Evolutionary conservation across 176 grass and related monocot genomes (phyloP).

Genomic region (Phoenix dactylifera): DNA sequence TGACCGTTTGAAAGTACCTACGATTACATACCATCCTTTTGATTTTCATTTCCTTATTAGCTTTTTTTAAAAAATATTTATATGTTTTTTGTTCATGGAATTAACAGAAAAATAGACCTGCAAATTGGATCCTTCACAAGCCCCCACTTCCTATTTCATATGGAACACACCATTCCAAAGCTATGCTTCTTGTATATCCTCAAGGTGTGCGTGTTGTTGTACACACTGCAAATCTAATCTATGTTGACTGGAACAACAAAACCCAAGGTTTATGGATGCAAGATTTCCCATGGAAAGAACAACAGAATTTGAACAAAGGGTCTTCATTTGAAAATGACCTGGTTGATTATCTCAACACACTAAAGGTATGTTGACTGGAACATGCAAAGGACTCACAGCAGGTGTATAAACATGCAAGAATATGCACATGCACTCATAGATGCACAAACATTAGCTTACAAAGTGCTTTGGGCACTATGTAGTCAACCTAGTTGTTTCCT

Average conservation of each 20-base stretch:
- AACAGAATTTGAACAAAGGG: constrained; percentile 28
- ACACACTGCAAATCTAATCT: constrained; percentile 92
- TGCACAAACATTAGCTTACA: too few relatives aligned
- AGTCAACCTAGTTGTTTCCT: too few relatives aligned
- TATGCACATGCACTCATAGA: too few relatives aligned
- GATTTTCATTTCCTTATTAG: constrained; percentile 20
- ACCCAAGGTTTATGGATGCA: constrained; percentile 88
- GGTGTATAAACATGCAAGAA: too few relatives aligned
- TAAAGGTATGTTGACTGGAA: constrained; percentile 50
- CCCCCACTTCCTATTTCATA: constrained; percentile 87
- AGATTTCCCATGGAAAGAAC: constrained; percentile 92
- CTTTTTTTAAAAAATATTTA: constrained; percentile 4
- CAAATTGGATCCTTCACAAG: constrained; percentile 82
- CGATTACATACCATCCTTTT: background rate
- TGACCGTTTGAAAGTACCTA: constrained; percentile 48
- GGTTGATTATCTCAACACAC: constrained; percentile 67
- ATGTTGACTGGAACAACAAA: constrained; percentile 99
- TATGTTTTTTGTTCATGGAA: background rate
- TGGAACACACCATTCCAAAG: constrained; percentile 98
- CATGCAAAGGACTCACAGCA: too few relatives aligned
- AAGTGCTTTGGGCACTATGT: too few relatives aligned
- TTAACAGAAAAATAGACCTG: constrained; percentile 50
- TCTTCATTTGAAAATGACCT: constrained; percentile 75
- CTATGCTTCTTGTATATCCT: constrained; percentile 87
- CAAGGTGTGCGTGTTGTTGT: constrained; percentile 78